These are phyloP conservation scores for Turnera subulata DNA, from an alignment of 345 rosid genomes.

Conservation along the genomic window DNA sequence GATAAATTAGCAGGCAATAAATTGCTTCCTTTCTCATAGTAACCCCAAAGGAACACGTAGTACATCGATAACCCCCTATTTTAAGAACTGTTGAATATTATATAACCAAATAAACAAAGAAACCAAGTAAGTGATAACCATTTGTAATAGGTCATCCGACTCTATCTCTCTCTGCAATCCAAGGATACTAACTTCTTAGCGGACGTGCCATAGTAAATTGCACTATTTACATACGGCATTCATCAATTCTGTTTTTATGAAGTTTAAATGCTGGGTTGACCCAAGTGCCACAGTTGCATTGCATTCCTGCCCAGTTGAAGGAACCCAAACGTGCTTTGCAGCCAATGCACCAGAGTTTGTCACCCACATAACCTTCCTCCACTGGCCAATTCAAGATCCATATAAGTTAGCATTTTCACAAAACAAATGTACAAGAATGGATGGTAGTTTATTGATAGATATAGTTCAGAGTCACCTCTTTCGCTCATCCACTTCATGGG, in stretches of 20 bases:
- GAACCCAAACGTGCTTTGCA: slow-evolving; percentile 32
- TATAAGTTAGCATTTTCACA: slow-evolving; percentile 2
- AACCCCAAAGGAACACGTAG: too few relatives aligned
- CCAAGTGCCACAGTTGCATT: slow-evolving; percentile 34
- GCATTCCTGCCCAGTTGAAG: slow-evolving; percentile 35
- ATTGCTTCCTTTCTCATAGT: not conserved
- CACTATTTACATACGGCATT: slow-evolving; percentile 38
- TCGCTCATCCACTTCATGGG: slow-evolving; percentile 92
- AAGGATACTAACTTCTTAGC: too few relatives aligned
- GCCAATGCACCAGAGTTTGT: slow-evolving; percentile 26
- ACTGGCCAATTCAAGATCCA: slow-evolving; percentile 35
- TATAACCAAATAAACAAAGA: too few relatives aligned
- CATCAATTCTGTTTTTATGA: slow-evolving; percentile 48
- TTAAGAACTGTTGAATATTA: too few relatives aligned
- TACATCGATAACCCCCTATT: too few relatives aligned
- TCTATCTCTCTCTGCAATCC: too few relatives aligned
- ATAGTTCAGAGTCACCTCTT: slow-evolving; percentile 32
- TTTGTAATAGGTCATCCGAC: too few relatives aligned
- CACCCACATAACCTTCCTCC: slow-evolving; percentile 57
- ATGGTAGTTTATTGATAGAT: not conserved
- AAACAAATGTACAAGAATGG: not conserved
- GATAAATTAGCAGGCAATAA: not conserved
- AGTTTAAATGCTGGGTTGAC: slow-evolving; percentile 30
- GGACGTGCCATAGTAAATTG: too few relatives aligned
- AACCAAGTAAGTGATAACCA: too few relatives aligned